A percentile compares a stretch with the other conserved stretches of the same genome.
Evolutionary conservation across 768 basidiomycete species (phyloP).

Genomic region (Pluteus cervinus): DNA sequence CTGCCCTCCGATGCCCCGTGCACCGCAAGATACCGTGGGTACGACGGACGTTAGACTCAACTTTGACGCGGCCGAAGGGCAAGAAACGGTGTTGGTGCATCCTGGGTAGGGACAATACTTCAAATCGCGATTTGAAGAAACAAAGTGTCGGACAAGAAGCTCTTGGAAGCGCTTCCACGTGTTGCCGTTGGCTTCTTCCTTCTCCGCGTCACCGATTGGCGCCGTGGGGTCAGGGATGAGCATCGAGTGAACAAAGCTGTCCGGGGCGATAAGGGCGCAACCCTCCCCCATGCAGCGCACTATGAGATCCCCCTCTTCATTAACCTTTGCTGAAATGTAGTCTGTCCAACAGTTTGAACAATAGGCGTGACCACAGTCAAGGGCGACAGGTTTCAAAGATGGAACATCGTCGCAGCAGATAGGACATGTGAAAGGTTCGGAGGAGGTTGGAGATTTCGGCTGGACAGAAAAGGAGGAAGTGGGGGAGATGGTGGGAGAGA

Average conservation of each 20-base stretch:
- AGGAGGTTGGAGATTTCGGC: slow-evolving; percentile 24
- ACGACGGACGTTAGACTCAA: slow-evolving; percentile 71
- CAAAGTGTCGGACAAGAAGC: slow-evolving; percentile 85
- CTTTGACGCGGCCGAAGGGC: slow-evolving; percentile 74
- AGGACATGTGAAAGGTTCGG: slow-evolving; percentile 74
- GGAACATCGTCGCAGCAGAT: slow-evolving; percentile 85
- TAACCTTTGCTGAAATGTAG: slow-evolving; percentile 76
- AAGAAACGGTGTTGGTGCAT: slow-evolving; percentile 93
- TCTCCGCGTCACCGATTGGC: slow-evolving; percentile 15
- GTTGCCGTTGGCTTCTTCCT: slow-evolving; percentile 38
- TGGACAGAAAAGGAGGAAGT: too few relatives aligned
- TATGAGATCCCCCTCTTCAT: slow-evolving; percentile 68
- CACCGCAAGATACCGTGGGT: slow-evolving; percentile 85
- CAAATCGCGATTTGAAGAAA: slow-evolving; percentile 73
- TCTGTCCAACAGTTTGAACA: slow-evolving; percentile 82
- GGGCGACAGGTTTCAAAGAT: slow-evolving; percentile 53
- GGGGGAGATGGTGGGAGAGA: slow-evolving; percentile 17
- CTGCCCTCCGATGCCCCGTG: slow-evolving; percentile 37
- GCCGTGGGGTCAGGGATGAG: slow-evolving; percentile 33
- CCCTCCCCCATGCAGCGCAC: slow-evolving; percentile 80
- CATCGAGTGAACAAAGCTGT: slow-evolving; percentile 51
- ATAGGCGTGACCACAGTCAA: slow-evolving; percentile 82
- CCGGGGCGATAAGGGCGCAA: slow-evolving; percentile 61
- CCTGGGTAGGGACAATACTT: slow-evolving; percentile 95
- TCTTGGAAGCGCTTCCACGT: slow-evolving; percentile 74